Percentiles rank a stretch among this genome's conserved stretches.
Conservation (phyloP, 176 grass and related monocot species). For the Melocanna baccifera region DNA sequence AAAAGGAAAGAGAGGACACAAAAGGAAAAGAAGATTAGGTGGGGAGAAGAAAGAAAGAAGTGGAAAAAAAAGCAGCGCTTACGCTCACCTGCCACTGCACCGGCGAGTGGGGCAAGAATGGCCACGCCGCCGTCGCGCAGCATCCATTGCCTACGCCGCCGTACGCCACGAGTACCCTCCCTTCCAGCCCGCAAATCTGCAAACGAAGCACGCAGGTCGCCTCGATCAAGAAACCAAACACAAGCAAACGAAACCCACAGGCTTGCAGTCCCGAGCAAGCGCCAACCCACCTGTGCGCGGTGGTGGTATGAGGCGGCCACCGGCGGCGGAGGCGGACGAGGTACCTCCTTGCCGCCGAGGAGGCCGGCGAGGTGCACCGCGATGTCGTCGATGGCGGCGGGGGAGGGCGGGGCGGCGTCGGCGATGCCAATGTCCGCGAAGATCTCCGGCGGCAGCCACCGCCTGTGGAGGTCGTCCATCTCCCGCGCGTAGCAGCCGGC, state of each 20-base stretch:
- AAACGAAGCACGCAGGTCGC: not conserved
- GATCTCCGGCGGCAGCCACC: slow-evolving; percentile 61
- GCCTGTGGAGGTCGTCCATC: slow-evolving; percentile 47
- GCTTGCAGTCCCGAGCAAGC: not conserved
- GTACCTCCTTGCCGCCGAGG: not conserved
- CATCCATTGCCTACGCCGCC: not conserved
- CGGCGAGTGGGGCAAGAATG: not conserved
- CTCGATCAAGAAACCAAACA: not conserved
- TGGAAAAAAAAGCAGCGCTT: not conserved
- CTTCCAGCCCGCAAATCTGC: slow-evolving; percentile 29
- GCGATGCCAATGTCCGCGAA: slow-evolving; percentile 55
- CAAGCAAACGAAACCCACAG: not conserved
- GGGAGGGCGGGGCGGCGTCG: not conserved
- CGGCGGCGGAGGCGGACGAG: not conserved
- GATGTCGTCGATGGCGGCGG: slow-evolving; percentile 38
- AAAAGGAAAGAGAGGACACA: not conserved
- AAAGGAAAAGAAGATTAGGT: not conserved
- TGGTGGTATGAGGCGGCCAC: no score
- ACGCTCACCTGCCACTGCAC: slow-evolving; percentile 34
- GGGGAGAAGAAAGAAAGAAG: not conserved
- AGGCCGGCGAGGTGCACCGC: slow-evolving; percentile 39
- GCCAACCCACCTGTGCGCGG: not conserved
- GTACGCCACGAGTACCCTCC: not conserved
- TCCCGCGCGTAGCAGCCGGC: slow-evolving; percentile 36
- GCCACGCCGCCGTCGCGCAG: not conserved